These are phyloP conservation scores for Tagetes patula DNA, from an alignment of 129 eudicot genomes.

Conservation along the genomic window DNA sequence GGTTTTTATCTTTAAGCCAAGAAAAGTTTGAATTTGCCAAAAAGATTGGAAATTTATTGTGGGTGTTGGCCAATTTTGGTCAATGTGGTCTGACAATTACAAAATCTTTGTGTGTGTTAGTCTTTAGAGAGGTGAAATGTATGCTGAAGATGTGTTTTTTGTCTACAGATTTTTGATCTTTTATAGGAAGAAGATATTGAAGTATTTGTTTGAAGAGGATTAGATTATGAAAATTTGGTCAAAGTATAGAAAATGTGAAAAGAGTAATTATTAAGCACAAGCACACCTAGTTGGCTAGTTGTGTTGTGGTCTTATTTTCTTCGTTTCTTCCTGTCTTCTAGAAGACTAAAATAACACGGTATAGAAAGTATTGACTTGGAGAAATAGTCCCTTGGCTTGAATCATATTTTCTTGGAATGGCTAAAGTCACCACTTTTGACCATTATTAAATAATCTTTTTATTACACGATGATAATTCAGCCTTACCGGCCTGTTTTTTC, in stretches of 20 bases:
- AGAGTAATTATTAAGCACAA: background rate
- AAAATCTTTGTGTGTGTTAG: constrained; percentile 8
- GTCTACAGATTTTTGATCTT: background rate
- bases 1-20: constrained; percentile 20
- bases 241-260: background rate
- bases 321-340: background rate
- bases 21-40: background rate
- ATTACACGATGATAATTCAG: too few relatives aligned
- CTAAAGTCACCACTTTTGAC: too few relatives aligned
- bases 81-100: too few relatives aligned
- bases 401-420: too few relatives aligned
- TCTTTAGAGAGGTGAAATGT: constrained; percentile 6
- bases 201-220: constrained; percentile 3
- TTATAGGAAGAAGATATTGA: constrained; percentile 25
- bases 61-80: background rate
- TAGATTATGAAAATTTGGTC: constrained; percentile 9
- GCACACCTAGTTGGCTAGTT: background rate
- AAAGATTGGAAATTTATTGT: background rate
- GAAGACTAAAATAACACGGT: background rate
- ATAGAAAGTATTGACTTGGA: background rate
- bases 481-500: too few relatives aligned
- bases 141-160: background rate
- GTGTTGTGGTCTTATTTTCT: background rate
- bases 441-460: too few relatives aligned
- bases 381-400: constrained; percentile 12